These are phyloP conservation scores for Bocquillonia castaneifolia DNA, from an alignment of 441 rosid species.

Conservation along the genomic window DNA sequence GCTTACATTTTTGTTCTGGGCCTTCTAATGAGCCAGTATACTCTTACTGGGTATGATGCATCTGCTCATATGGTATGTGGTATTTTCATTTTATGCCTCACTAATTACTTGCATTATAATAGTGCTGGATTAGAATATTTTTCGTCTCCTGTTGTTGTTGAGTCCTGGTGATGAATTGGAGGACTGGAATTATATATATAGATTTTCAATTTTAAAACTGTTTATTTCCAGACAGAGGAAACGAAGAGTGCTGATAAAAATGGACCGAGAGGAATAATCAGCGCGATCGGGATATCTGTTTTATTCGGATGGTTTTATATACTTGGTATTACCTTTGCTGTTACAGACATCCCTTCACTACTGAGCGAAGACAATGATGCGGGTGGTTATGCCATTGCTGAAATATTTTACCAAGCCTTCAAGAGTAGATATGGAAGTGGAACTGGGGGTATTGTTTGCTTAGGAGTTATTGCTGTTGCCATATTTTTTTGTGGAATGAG, in stretches of 20 bases:
- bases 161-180: background rate
- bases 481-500: conserved; percentile 99
- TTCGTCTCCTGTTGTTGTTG: background rate
- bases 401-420: conserved; percentile 80
- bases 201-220: conserved; percentile 3
- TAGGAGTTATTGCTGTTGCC: conserved; percentile 79
- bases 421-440: conserved; percentile 85
- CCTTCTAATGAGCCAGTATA: conserved; percentile 92
- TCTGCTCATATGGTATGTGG: conserved; percentile 91
- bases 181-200: conserved; percentile 18
- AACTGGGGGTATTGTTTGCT: conserved; percentile 74
- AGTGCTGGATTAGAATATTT: no score
- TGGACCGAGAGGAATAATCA: conserved; percentile 83
- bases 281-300: conserved; percentile 83
- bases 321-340: conserved; percentile 81
- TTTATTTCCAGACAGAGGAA: conserved; percentile 76
- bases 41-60: conserved; percentile 90
- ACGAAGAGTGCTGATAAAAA: conserved; percentile 79
- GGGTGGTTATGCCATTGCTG: conserved; percentile 89
- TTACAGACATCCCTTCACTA: conserved; percentile 67
- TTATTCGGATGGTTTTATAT: conserved; percentile 94
- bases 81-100: conserved; percentile 1
- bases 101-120: no score
- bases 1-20: conserved; percentile 79
- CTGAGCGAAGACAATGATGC: conserved; percentile 70